Evolutionary conservation across 805 yeast species (phyloP), one percentile per base, ranked within the genome.

Genomic region (Cyberlindnera xylosilytica): DNA sequence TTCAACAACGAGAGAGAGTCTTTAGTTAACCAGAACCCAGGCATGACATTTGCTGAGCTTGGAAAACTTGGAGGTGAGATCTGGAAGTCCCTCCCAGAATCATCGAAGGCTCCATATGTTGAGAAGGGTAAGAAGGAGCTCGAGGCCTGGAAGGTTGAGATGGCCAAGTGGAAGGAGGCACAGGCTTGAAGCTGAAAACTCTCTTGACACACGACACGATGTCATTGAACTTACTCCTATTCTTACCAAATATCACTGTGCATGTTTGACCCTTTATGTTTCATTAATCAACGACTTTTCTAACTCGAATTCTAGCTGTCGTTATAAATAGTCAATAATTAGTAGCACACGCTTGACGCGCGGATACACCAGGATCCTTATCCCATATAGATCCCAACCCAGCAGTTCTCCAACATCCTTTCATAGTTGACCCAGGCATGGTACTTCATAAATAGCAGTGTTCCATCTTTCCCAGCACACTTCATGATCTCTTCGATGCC

Each of bases 391-490:
- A 61, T 49, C 1, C 98, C 99, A 3, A 91, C 74, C 44, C 80
- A 66, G 57, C 97, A 89, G 42, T 76, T 79, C 53, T 79, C 88
- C 43, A 91, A 66, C 73, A 91, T 77, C 46, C 88, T 65, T 49
- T 90, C 97, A 38, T 70, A 86, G 60, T 86, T 91, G 6, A 91
- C 96, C 99, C 86, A 79, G 13, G 75, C 58, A 52, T 79, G 86
- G 41, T 83, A 85, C 62, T 81, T 79, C 61, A 81, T 78, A 56
- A 91, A 91, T 46, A 86, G 57, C 3, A 64, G 51, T 1, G 96
- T 87, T 1, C 91, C 93, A 59, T 91, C 97, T 38, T 71, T 70
- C 0, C 97, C 97, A 1, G 95, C 93, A 54, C 84, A 78, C 38
- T 78, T 74, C 78, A 87, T 69, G 32, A 91, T 65, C 56, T 88